These are phyloP conservation scores for Reticulascus tulasneorum DNA, from an alignment of 2,329 filamentous ascomycete genomes.

Conservation along the genomic window DNA sequence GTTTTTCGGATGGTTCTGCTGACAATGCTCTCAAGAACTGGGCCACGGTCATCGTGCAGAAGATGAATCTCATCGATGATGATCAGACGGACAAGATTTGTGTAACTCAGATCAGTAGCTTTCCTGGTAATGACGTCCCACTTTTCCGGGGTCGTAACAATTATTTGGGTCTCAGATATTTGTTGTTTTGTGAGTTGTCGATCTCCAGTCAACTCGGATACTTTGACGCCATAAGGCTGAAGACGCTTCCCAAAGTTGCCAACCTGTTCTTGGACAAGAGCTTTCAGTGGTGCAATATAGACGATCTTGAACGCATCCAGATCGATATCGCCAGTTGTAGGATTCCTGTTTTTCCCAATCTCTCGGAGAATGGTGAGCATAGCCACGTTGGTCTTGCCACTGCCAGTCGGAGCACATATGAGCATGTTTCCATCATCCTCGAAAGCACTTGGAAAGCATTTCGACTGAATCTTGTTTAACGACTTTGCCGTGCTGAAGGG, in stretches of 20 bases:
- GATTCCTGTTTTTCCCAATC: constrained; percentile 90
- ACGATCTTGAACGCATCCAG: constrained; percentile 98
- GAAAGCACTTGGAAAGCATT: constrained; percentile 87
- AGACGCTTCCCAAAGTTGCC: constrained; percentile 93
- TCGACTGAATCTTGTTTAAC: constrained; percentile 93
- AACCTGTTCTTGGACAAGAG: constrained; percentile 94
- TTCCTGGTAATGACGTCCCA: constrained; percentile 99
- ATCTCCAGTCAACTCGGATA: constrained; percentile 95
- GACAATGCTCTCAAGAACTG: constrained; percentile 94
- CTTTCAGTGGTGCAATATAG: constrained; percentile 94
- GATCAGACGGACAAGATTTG: constrained; percentile 89
- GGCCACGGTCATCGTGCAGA: constrained; percentile 93
- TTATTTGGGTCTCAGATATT: constrained; percentile 95
- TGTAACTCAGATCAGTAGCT: constrained; percentile 94
- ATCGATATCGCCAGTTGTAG: constrained; percentile 87
- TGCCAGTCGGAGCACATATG: constrained; percentile 93
- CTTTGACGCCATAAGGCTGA: constrained; percentile 84
- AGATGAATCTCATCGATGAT: constrained; percentile 98
- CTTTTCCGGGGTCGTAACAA: constrained; percentile 97
- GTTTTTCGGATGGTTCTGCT: constrained; percentile 88
- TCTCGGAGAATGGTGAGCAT: constrained; percentile 96
- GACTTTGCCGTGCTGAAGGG: constrained; percentile 85
- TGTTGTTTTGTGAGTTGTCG: constrained; percentile 98
- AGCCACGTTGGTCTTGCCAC: constrained; percentile 96
- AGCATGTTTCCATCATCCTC: constrained; percentile 96